Base-by-base conservation (phyloP, 495 filamentous ascomycete species). In the Penicillium cinerascens region DNA sequence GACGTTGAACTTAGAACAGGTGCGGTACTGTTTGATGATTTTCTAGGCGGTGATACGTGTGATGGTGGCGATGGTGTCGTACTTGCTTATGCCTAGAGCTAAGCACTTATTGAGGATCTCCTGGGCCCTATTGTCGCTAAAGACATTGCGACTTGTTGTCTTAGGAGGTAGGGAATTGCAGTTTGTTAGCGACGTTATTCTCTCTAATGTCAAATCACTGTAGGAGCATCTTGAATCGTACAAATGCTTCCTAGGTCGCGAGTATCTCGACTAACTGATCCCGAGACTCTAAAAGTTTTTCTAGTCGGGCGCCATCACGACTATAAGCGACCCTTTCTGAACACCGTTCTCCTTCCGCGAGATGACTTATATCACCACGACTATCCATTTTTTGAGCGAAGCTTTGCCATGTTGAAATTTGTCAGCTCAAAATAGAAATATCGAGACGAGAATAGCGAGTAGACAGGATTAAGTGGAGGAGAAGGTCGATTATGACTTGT, bases 171-270 rank as follows among this genome's bases (percentile, higher is more conserved):
- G 62, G 7, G 63, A 64, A 10, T 52, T 51, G 54, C 78, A 77
- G 64, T 95, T 93, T 58, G 89, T 95, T 42, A 90, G 86, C 0
- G 89, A 95, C 58, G 89, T 95, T 10, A 57, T 92, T 26, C 86
- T 87, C 1, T 71, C 64, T 5, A 90, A 95, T 60, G 91, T 93
- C 52, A 75, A 71, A 0, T 76, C 81, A 26, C 75, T 93, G 17
- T 76, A 92, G 8, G 76, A 75, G 37, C 83, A 85, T 0, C 75
- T 93, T 3, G 77, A 79, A 0, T 71, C 77, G 46, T 84, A 88
- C 1, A 73, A 78, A 55, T 22, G 61, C 5, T 91, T 91, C 71
- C 92, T 86, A 65, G 76, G 72, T 2, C 74, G 77, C 4, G 69
- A 67, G 0, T 75, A 87, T 36, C 67, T 93, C 2, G 53, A 59